These are phyloP conservation scores for Henckelia pumila DNA, from an alignment of 257 asterid genomes.

Conservation along the genomic window DNA sequence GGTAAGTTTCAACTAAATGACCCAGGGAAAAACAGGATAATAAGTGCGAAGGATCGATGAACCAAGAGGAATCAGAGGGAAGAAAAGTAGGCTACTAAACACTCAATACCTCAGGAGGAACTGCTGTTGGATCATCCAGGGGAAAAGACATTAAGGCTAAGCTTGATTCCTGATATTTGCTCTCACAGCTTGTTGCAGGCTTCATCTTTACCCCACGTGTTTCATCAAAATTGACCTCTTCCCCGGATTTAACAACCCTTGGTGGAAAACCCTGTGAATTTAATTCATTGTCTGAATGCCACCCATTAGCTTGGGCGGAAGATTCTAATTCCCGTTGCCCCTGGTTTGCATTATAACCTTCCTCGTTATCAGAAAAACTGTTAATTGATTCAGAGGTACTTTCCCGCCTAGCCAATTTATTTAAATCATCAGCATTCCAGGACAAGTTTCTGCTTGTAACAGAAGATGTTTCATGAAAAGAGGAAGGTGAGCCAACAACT, in stretches of 20 bases:
- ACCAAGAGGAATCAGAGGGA: constrained; percentile 17
- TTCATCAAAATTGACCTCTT: constrained; percentile 31
- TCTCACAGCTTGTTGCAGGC: constrained; percentile 24
- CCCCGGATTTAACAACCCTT: constrained; percentile 38
- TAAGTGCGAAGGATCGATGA: background rate
- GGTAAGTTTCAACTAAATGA: constrained; percentile 5
- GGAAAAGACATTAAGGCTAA: constrained; percentile 33
- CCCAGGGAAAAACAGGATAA: background rate
- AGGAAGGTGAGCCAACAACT: constrained; percentile 61
- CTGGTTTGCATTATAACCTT: constrained; percentile 49
- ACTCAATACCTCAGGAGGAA: constrained; percentile 80
- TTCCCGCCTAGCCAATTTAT: constrained; percentile 48
- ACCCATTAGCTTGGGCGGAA: constrained; percentile 44
- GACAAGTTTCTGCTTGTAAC: constrained; percentile 46
- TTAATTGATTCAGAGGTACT: constrained; percentile 51
- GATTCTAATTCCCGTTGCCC: constrained; percentile 45
- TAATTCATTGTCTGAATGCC: constrained; percentile 65
- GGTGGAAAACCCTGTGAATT: constrained; percentile 48
- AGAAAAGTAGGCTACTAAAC: constrained; percentile 14
- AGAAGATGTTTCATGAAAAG: constrained; percentile 41
- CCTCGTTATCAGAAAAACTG: constrained; percentile 72
- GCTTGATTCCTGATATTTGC: constrained; percentile 33
- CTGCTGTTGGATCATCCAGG: constrained; percentile 56
- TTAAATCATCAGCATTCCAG: constrained; percentile 62
- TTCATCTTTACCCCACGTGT: constrained; percentile 23